These are phyloP conservation scores for Yamadazyma spencermartinsiae DNA, from an alignment of 1,139 yeast species.

Conservation along the genomic window DNA sequence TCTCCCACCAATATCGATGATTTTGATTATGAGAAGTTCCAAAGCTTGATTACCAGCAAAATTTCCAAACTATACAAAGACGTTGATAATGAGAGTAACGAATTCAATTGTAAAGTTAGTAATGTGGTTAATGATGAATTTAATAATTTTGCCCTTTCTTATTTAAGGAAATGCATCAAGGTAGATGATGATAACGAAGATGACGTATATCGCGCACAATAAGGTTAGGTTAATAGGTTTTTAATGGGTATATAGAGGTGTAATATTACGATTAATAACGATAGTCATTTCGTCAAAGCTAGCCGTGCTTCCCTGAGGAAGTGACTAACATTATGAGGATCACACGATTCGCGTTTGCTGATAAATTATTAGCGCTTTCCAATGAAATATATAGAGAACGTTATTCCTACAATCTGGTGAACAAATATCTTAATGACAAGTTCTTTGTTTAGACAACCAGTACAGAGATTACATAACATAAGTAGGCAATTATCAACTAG, in stretches of 20 bases:
- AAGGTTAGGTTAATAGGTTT: no score
- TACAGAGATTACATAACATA: slow-evolving; percentile 19
- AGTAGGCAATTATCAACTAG: slow-evolving; percentile 27
- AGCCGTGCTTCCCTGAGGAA: neutral
- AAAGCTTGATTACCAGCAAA: slow-evolving; percentile 22
- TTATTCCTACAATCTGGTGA: no score
- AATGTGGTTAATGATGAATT: slow-evolving; percentile 23
- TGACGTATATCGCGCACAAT: neutral
- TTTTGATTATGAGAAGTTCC: slow-evolving; percentile 32
- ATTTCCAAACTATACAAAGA: slow-evolving; percentile 24
- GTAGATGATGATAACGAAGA: slow-evolving; percentile 16
- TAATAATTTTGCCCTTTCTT: slow-evolving; percentile 29
- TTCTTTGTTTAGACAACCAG: slow-evolving; percentile 9
- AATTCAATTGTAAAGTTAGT: slow-evolving; percentile 18
- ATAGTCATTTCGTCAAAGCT: neutral
- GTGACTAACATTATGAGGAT: neutral
- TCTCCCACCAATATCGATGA: slow-evolving; percentile 14
- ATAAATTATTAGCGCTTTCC: neutral
- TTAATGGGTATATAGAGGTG: neutral
- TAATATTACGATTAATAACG: slow-evolving; percentile 2
- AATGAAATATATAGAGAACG: no score
- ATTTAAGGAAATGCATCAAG: slow-evolving; percentile 32
- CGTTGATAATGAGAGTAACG: slow-evolving; percentile 7
- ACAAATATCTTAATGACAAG: slow-evolving; percentile 2
- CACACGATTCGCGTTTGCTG: neutral